phyloP scores from a whole-genome alignment of 2,329 filamentous ascomycete species.

The Beauveria scarabaeidicola region DNA sequence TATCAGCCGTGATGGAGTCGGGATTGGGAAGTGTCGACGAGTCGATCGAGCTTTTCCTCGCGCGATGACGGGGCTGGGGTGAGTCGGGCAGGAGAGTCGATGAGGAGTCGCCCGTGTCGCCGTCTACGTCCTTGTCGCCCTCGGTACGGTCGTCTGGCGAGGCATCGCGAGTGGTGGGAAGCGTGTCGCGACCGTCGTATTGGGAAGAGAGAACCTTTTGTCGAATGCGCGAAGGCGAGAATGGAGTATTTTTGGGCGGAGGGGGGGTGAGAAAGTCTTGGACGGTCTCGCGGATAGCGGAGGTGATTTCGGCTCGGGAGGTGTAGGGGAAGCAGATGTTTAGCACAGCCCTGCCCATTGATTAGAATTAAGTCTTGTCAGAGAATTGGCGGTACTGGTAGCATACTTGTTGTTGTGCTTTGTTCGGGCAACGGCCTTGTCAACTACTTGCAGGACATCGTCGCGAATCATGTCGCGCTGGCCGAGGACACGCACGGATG shows the following conservation, averaged over 20 bases:
- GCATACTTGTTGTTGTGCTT: slow-evolving; percentile 71
- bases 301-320: slow-evolving; percentile 88
- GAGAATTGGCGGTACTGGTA: background rate
- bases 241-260: slow-evolving; percentile 57
- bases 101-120: slow-evolving; percentile 45
- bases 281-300: slow-evolving; percentile 80
- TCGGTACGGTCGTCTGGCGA: slow-evolving; percentile 38
- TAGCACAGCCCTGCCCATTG: slow-evolving; percentile 42
- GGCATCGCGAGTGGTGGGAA: slow-evolving; percentile 42
- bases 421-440: slow-evolving; percentile 78
- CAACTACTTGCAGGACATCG: slow-evolving; percentile 83
- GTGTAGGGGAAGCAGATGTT: slow-evolving; percentile 99
- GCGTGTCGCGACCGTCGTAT: slow-evolving; percentile 37
- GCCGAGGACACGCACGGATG: slow-evolving; percentile 75
- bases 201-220: slow-evolving; percentile 72
- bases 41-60: slow-evolving; percentile 22
- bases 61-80: slow-evolving; percentile 31
- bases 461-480: slow-evolving; percentile 74
- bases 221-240: slow-evolving; percentile 80
- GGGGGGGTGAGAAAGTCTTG: slow-evolving; percentile 73
- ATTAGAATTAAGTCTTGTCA: slow-evolving; percentile 11
- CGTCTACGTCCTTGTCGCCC: slow-evolving; percentile 39
- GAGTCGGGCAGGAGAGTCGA: slow-evolving; percentile 50
- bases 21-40: slow-evolving; percentile 55
- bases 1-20: slow-evolving; percentile 78